Conservation (phyloP, 352 stramenopile genomes). For the Phytopythium montanum region DNA sequence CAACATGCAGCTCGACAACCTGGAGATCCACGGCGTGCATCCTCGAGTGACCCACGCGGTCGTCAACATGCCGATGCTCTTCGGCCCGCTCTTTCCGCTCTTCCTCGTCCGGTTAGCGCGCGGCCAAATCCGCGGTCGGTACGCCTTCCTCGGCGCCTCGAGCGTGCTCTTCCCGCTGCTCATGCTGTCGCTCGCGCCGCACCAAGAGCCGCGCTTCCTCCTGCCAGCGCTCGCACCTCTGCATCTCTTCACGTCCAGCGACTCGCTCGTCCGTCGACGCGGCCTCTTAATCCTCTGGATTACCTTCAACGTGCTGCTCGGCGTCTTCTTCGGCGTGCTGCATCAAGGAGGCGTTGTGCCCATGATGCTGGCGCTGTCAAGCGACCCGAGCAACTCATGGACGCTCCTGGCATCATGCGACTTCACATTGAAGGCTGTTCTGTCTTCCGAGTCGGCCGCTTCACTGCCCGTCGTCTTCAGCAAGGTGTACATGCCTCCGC, state of each 20-base stretch:
- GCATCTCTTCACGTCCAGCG: constrained; percentile 41
- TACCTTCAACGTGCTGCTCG: constrained; percentile 47
- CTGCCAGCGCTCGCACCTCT: constrained; percentile 86
- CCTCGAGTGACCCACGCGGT: constrained; percentile 79
- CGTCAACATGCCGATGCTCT: constrained; percentile 94
- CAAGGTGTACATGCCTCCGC: constrained; percentile 81
- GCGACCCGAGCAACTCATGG: constrained; percentile 7
- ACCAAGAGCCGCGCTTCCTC: constrained; percentile 93
- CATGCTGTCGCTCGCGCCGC: constrained; percentile 88
- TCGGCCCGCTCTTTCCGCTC: constrained; percentile 78
- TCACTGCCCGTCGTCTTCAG: constrained; percentile 49
- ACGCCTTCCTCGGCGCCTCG: constrained; percentile 20
- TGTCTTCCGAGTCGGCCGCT: constrained; percentile 2
- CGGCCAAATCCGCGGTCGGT: constrained; percentile 9
- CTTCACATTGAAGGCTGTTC: constrained; percentile 1
- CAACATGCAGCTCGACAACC: constrained; percentile 89
- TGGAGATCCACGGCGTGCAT: constrained; percentile 91
- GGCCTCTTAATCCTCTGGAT: constrained; percentile 35
- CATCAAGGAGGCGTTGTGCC: constrained; percentile 72
- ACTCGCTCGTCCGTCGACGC: background rate
- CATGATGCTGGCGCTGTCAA: constrained; percentile 44
- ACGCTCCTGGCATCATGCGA: constrained; percentile 20
- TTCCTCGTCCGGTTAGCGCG: constrained; percentile 33
- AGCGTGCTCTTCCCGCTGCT: constrained; percentile 69
- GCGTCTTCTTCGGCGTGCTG: constrained; percentile 62